Percentiles rank a stretch among this genome's conserved stretches.
Evolutionary conservation across 2,329 filamentous ascomycete species (phyloP).

Genomic region (Cladosporium sp.): DNA sequence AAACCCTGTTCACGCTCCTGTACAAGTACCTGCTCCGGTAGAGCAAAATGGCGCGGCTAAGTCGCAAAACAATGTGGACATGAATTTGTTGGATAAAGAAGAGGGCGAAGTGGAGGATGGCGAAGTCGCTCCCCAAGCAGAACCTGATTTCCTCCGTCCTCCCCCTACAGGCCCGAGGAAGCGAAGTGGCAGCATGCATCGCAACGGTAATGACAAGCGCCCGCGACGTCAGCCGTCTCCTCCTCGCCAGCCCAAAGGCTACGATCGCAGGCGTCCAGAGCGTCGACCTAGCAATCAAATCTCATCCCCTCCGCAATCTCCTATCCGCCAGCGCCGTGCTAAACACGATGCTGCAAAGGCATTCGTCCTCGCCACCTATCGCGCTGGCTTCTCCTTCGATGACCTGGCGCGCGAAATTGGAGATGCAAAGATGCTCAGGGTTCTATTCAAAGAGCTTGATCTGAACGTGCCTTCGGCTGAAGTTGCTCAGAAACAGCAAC

Average conservation of each 20-base stretch:
- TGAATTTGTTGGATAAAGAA: constrained; percentile 50
- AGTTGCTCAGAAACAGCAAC: neutral
- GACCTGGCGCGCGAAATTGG: constrained; percentile 71
- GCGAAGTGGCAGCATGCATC: constrained; percentile 12
- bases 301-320: constrained; percentile 7
- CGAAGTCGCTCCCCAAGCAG: constrained; percentile 38
- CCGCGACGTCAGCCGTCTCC: neutral
- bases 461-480: constrained; percentile 11
- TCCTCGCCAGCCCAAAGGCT: constrained; percentile 10
- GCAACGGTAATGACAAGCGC: neutral
- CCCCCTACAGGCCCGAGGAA: constrained; percentile 27
- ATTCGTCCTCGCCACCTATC: constrained; percentile 34
- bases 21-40: neutral
- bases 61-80: constrained; percentile 12
- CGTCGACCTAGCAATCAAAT: neutral
- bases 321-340: constrained; percentile 3
- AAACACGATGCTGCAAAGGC: constrained; percentile 19
- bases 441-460: constrained; percentile 64
- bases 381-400: constrained; percentile 65
- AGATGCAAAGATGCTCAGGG: constrained; percentile 56
- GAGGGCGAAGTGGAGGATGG: constrained; percentile 76
- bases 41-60: neutral
- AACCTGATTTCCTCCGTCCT: constrained; percentile 23
- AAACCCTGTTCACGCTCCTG: neutral
- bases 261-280: constrained; percentile 8